These are phyloP conservation scores for Cutaneotrichosporon cavernicola DNA, from an alignment of 1,284 basidiomycete species.

Conservation along the genomic window DNA sequence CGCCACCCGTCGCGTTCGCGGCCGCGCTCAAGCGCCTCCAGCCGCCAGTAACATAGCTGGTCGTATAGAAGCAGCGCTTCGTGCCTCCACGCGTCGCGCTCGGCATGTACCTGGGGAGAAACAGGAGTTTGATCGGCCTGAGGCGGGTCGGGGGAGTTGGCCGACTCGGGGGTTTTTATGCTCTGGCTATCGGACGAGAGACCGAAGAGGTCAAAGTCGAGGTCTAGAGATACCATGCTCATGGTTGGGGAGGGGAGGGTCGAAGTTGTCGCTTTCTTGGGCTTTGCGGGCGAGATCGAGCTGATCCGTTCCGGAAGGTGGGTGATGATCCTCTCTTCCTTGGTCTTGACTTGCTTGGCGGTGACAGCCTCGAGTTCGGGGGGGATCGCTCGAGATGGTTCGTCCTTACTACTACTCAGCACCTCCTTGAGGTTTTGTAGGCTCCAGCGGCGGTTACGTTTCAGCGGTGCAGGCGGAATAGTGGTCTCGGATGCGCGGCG, in stretches of 20 bases:
- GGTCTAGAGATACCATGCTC: conserved; percentile 3
- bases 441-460: neutral
- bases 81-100: conserved; percentile 10
- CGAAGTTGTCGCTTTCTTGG: neutral
- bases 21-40: conserved; percentile 10
- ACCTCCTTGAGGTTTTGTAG: neutral
- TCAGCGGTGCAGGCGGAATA: neutral
- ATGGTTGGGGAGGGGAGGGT: neutral
- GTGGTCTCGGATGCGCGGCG: neutral
- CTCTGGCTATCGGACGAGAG: conserved; percentile 1
- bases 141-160: neutral
- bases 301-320: neutral
- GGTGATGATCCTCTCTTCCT: conserved; percentile 1
- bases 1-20: conserved; percentile 9
- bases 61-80: conserved; percentile 8
- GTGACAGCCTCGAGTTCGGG: neutral
- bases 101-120: neutral
- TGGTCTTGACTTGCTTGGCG: neutral
- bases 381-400: neutral
- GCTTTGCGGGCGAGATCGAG: neutral
- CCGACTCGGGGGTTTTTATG: neutral
- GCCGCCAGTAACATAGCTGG: conserved; percentile 10
- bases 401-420: neutral
- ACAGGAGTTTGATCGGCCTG: neutral
- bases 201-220: conserved; percentile 9